These are phyloP conservation scores for Warburgia ugandensis DNA, from an alignment of 164 flowering plant genomes.

Conservation along the genomic window DNA sequence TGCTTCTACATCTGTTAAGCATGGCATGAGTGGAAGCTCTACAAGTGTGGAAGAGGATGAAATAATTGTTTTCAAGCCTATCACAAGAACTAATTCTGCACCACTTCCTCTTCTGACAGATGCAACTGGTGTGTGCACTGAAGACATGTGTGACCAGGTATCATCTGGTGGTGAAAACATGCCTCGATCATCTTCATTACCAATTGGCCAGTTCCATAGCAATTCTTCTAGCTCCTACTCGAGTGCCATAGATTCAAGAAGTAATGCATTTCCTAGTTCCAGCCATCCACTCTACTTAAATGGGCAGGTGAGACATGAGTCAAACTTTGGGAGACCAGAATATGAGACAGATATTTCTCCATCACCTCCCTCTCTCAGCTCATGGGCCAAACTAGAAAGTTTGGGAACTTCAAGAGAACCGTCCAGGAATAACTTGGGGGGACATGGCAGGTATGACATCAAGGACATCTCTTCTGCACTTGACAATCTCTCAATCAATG, in stretches of 20 bases:
- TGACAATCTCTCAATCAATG: constrained; percentile 30
- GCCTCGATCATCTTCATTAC: constrained; percentile 41
- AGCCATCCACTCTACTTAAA: constrained; percentile 12
- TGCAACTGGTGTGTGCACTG: constrained; percentile 6
- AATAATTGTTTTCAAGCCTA: constrained; percentile 82
- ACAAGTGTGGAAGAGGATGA: constrained; percentile 61
- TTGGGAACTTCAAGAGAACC: constrained; percentile 12
- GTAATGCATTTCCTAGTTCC: constrained; percentile 16
- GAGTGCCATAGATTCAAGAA: constrained; percentile 15
- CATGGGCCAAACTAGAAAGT: constrained; percentile 44
- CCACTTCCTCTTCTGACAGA: constrained; percentile 25
- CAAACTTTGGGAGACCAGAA: constrained; percentile 7
- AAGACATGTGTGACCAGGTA: constrained; percentile 8
- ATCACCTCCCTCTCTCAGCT: constrained; percentile 66
- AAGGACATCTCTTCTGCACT: constrained; percentile 33
- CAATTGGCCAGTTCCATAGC: constrained; percentile 17
- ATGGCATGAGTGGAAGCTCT: constrained; percentile 13
- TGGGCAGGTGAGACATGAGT: constrained; percentile 1
- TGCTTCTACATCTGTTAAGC: not conserved
- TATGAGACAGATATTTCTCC: not conserved
- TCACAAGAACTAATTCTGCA: constrained; percentile 53
- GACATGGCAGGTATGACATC: constrained; percentile 21
- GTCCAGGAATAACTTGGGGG: constrained; percentile 9
- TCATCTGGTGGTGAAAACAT: constrained; percentile 33
- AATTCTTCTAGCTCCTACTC: constrained; percentile 14